Evolutionary conservation across 306 rosid genomes (phyloP).

Genomic region (Inga leiocalycina): DNA sequence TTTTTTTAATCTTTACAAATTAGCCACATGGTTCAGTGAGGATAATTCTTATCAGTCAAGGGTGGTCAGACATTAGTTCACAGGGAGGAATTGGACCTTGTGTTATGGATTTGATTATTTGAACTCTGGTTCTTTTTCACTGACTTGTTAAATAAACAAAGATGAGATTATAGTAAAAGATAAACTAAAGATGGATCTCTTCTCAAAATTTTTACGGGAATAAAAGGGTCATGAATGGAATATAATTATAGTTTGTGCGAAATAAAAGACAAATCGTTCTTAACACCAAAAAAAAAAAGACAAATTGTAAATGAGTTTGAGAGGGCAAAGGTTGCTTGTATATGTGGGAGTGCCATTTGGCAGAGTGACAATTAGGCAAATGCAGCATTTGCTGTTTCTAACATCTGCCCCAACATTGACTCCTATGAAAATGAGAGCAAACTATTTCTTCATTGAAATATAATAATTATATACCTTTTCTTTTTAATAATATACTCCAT

Average conservation of each 20-base stretch:
- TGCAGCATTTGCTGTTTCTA: background rate
- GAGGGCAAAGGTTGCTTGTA: background rate
- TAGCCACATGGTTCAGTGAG: too few species aligned
- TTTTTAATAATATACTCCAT: too few species aligned
- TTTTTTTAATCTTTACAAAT: too few species aligned
- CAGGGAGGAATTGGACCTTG: too few species aligned
- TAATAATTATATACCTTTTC: background rate
- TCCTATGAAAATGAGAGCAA: background rate
- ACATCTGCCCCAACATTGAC: background rate
- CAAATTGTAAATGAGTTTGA: background rate
- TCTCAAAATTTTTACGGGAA: background rate
- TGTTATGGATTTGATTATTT: too few species aligned
- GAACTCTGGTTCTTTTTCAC: too few species aligned
- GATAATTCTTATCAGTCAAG: background rate
- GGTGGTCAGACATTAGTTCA: background rate
- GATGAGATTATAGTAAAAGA: background rate
- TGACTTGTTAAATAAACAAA: too few species aligned
- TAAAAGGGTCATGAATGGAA: background rate
- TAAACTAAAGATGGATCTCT: background rate
- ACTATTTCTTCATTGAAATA: background rate
- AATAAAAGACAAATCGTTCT: background rate
- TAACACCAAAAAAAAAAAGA: too few species aligned
- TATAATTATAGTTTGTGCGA: background rate
- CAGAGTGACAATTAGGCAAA: background rate
- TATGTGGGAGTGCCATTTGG: background rate